These are phyloP conservation scores for Rhodotorula diobovata DNA, from an alignment of 768 basidiomycete species.

Conservation along the genomic window DNA sequence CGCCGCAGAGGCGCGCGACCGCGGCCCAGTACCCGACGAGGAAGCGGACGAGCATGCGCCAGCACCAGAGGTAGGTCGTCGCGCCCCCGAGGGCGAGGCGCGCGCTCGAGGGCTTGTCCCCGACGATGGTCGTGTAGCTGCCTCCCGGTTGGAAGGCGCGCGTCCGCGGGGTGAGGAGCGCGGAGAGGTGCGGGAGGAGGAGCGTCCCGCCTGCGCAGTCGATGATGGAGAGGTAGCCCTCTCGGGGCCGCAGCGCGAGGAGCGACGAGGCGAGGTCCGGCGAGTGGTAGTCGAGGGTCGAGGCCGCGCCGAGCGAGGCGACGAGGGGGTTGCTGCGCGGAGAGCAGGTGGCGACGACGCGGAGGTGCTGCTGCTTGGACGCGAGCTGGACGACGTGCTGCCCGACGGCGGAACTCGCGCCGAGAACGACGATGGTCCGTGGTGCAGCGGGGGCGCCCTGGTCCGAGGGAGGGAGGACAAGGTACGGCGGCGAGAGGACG, in stretches of 20 bases:
- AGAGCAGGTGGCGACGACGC: conserved; percentile 36
- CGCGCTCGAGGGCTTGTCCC: conserved; percentile 34
- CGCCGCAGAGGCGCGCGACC: no score
- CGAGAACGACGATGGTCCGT: conserved; percentile 31
- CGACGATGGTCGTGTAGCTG: conserved; percentile 34
- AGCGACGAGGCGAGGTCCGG: conserved; percentile 23
- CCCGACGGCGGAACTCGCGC: conserved; percentile 20
- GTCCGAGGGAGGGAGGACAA: conserved; percentile 10
- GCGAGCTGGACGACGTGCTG: conserved; percentile 37
- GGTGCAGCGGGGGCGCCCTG: neutral
- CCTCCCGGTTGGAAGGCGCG: conserved; percentile 5
- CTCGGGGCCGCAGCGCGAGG: neutral
- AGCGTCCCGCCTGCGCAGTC: conserved; percentile 39
- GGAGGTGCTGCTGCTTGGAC: neutral
- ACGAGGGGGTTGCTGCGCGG: conserved; percentile 28
- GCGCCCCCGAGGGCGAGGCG: conserved; percentile 30
- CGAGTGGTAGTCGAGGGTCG: conserved; percentile 29
- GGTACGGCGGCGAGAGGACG: conserved; percentile 28
- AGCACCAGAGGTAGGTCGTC: conserved; percentile 9
- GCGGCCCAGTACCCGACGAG: neutral
- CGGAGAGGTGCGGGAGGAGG: neutral
- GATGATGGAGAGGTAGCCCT: conserved; percentile 30
- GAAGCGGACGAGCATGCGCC: conserved; percentile 8
- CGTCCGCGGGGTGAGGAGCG: conserved; percentile 5
- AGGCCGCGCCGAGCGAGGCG: conserved; percentile 24